Percentiles rank a stretch among this genome's conserved stretches.
Evolutionary conservation across 1,284 basidiomycete species (phyloP).

Genomic region (Marasmius oreades): DNA sequence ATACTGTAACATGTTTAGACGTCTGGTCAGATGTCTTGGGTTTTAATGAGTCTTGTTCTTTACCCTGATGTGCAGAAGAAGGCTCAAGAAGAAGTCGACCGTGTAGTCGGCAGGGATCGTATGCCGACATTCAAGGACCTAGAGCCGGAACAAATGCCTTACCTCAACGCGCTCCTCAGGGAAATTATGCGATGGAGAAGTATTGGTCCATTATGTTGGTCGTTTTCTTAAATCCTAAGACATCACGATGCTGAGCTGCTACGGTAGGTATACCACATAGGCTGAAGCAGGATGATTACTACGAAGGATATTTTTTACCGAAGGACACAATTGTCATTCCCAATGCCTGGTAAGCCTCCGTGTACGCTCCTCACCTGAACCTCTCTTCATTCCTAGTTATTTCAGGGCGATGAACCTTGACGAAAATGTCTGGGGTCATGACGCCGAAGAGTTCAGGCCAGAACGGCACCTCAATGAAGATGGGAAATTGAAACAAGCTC

Average conservation of each 20-base stretch:
- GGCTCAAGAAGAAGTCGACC: constrained; percentile 1
- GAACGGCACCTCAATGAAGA: constrained; percentile 12
- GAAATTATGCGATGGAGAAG: constrained; percentile 14
- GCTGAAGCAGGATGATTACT: constrained; percentile 14
- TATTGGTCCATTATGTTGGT: constrained; percentile 14
- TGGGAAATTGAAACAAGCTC: constrained; percentile 8
- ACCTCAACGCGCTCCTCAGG: constrained; percentile 7
- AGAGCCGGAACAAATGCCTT: constrained; percentile 2
- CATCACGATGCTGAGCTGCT: neutral
- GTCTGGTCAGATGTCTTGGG: constrained; percentile 12
- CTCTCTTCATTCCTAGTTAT: neutral
- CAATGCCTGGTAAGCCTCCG: constrained; percentile 15
- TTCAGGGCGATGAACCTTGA: constrained; percentile 18
- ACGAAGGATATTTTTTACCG: constrained; percentile 16
- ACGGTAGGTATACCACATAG: constrained; percentile 10
- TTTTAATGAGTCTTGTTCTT: constrained; percentile 17
- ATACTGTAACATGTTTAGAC: constrained; percentile 7
- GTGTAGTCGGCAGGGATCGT: neutral
- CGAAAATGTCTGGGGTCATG: constrained; percentile 13
- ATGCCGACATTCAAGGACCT: constrained; percentile 1
- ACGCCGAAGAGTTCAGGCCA: constrained; percentile 17
- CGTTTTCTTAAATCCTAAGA: no score
- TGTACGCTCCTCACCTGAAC: neutral
- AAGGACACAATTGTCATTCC: constrained; percentile 16
- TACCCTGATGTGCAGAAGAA: constrained; percentile 14